A percentile compares a stretch with the other conserved stretches of the same genome.
Evolutionary conservation across 805 yeast genomes (phyloP).

Genomic region (Spencermartinsiella europaea): DNA sequence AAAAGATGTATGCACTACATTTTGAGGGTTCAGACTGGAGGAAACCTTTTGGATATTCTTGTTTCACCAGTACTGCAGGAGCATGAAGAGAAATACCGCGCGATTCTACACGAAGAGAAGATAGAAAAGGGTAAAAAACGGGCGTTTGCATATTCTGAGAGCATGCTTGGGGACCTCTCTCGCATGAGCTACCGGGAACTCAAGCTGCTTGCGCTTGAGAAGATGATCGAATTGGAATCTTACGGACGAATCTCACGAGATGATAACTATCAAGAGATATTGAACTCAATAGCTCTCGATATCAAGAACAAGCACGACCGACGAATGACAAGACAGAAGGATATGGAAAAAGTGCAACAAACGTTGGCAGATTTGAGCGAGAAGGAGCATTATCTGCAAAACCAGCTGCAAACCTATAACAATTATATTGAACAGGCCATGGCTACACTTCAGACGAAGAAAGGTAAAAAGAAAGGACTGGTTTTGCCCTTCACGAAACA

Average conservation of each 20-base stretch:
- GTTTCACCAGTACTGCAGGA: conserved; percentile 59
- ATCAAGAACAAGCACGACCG: conserved; percentile 54
- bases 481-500: conserved; percentile 60
- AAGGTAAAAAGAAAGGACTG: conserved; percentile 27
- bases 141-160: conserved; percentile 35
- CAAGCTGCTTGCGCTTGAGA: conserved; percentile 69
- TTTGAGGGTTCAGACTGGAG: conserved; percentile 70
- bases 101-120: conserved; percentile 47
- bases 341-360: conserved; percentile 40
- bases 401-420: conserved; percentile 40
- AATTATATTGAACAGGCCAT: conserved; percentile 48
- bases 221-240: conserved; percentile 68
- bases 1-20: conserved; percentile 79
- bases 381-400: conserved; percentile 41
- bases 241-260: conserved; percentile 58
- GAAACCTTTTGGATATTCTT: conserved; percentile 62
- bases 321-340: conserved; percentile 43
- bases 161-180: conserved; percentile 47
- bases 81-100: conserved; percentile 63
- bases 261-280: conserved; percentile 68
- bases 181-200: conserved; percentile 58
- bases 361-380: conserved; percentile 43
- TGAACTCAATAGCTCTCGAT: conserved; percentile 81
- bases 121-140: conserved; percentile 26
- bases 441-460: conserved; percentile 42